Evolutionary conservation across 2,329 filamentous ascomycete genomes (phyloP).

Genomic region (Ceratocystis ficicola): DNA sequence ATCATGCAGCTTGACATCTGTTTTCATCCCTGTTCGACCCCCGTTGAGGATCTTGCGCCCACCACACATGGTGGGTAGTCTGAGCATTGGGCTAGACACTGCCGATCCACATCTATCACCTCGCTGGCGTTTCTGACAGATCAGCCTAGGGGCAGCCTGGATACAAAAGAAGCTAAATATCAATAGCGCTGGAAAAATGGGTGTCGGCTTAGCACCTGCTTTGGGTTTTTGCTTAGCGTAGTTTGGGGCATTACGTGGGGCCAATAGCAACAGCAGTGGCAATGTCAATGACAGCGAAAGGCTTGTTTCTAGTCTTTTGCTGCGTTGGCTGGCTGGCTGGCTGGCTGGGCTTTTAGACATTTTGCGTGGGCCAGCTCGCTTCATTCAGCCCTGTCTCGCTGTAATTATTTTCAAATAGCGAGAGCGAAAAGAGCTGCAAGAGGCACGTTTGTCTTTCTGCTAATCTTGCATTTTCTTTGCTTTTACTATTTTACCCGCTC

Average conservation of each 20-base stretch:
- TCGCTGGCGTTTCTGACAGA: neutral
- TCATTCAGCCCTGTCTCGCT: slow-evolving; percentile 15
- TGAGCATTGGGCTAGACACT: no score
- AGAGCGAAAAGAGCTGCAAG: neutral
- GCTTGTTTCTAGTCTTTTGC: neutral
- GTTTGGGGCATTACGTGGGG: neutral
- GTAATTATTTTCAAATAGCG: slow-evolving; percentile 13
- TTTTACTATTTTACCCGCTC: no score
- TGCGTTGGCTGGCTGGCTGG: neutral
- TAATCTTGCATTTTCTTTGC: no score
- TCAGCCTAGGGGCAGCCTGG: no score
- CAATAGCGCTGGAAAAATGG: neutral
- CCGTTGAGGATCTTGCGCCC: neutral
- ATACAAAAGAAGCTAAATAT: neutral
- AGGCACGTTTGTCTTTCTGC: no score
- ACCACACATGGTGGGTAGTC: neutral
- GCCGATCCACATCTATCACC: neutral
- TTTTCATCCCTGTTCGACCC: no score
- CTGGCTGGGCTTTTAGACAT: neutral
- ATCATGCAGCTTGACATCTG: neutral
- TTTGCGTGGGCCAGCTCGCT: neutral
- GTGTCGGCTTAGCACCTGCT: neutral
- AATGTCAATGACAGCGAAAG: neutral
- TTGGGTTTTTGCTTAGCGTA: neutral
- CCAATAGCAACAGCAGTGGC: neutral